Evolutionary conservation across 1,139 yeast species (phyloP).

Genomic region (Debaryomyces sp.): DNA sequence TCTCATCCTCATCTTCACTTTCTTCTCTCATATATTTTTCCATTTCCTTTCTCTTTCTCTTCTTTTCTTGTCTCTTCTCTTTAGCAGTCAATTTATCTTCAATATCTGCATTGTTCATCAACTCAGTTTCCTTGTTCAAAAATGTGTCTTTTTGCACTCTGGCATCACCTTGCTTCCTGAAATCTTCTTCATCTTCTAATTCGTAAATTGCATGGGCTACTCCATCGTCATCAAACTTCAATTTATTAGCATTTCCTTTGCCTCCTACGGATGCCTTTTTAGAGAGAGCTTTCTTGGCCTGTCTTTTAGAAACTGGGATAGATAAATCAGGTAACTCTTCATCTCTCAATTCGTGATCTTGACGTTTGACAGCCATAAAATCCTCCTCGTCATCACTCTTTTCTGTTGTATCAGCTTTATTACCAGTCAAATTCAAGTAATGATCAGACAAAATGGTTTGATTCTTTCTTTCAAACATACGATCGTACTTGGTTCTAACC

Average conservation of each 20-base stretch:
- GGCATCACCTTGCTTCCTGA: slow-evolving; percentile 77
- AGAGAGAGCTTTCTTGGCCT: slow-evolving; percentile 84
- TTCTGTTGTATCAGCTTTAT: slow-evolving; percentile 27
- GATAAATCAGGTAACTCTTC: slow-evolving; percentile 63
- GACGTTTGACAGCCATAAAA: slow-evolving; percentile 80
- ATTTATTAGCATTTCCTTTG: slow-evolving; percentile 73
- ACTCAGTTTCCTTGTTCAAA: slow-evolving; percentile 63
- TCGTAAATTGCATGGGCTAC: slow-evolving; percentile 88
- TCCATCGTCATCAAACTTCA: slow-evolving; percentile 94
- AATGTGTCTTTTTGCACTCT: slow-evolving; percentile 66
- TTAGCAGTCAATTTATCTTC: slow-evolving; percentile 83
- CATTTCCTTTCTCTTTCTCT: slow-evolving; percentile 81
- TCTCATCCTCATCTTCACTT: slow-evolving; percentile 36
- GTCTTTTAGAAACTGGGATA: slow-evolving; percentile 78
- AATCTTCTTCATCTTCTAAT: slow-evolving; percentile 86
- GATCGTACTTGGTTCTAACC: slow-evolving; percentile 86
- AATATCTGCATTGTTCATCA: slow-evolving; percentile 71
- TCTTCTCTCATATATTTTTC: slow-evolving; percentile 58
- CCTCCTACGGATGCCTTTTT: slow-evolving; percentile 71
- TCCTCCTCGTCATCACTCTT: slow-evolving; percentile 51
- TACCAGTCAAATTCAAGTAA: slow-evolving; percentile 68
- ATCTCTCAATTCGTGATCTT: slow-evolving; percentile 68
- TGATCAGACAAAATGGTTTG: slow-evolving; percentile 92
- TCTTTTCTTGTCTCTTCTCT: slow-evolving; percentile 84
- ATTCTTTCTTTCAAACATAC: slow-evolving; percentile 94